Base-by-base conservation (phyloP, 2,329 filamentous ascomycete species). In the Microthyrium microscopicum region DNA sequence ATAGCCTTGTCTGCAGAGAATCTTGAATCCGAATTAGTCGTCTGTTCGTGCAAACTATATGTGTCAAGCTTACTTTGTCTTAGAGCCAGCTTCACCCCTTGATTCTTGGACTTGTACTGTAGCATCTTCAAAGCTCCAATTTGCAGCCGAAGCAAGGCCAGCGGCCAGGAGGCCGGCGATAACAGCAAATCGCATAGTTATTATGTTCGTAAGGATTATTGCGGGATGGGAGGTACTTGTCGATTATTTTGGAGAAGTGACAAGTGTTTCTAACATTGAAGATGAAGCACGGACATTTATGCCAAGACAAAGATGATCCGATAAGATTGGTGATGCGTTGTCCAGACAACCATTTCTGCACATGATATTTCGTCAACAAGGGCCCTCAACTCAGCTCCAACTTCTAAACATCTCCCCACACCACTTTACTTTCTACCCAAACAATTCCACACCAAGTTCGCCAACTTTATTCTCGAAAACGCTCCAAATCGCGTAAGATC, bases 111-210 rank as follows among this genome's bases (percentile, higher is more conserved):
- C 62, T 6, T 71, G 65, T 42, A 85, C 61, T 40, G 66, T 72
- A 42, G 67, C 80, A 56, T 84, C 78, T 42, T 77, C 68, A 46
- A 85, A 85, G 36, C 66, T 65, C 80, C 80, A 87, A 16, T 69
- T 68, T 36, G 61, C 64, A 19, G 67, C 67, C 4, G 56, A 52
- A 16, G 57, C 60, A 33, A 55, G 16, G 28, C 18, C 24, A 4
- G 20, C 13, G 5, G 21, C 28, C 12, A 31, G 20, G 9, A 25
- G 20, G 20, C 17, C 4, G 27, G n/a, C 27, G 31, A 29, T 24
- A 13, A n/a, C 5, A 34, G 7, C 4, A 19, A n/a, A 20, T 12
- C 29, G 16, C 17, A 29, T 27, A 8, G 29, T 20, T 15, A 24
- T 15, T 26, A 34, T 34, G 13, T 19, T 29, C 25, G 17, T 19